These are phyloP conservation scores for Phytophthora syringae DNA, from an alignment of 352 stramenopile genomes.

Conservation along the genomic window DNA sequence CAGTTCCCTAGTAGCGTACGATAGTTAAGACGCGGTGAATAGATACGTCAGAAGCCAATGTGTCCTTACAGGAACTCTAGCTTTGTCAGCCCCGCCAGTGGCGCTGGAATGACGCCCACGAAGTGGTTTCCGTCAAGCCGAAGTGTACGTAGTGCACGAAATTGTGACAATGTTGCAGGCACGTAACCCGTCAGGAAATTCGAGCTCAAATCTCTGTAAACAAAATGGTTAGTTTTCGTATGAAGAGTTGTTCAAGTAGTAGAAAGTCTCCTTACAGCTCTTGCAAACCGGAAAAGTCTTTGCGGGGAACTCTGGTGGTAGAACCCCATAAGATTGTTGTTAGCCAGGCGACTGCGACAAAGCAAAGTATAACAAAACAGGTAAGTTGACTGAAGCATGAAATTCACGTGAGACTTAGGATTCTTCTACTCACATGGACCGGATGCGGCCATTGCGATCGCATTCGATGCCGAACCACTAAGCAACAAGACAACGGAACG, in stretches of 20 bases:
- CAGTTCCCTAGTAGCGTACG: conserved; percentile 40
- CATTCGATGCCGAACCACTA: conserved; percentile 78
- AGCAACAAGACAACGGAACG: background rate
- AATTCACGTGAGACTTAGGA: too few species aligned
- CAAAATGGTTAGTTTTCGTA: background rate
- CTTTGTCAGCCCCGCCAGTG: conserved; percentile 46
- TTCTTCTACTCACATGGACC: conserved; percentile 53
- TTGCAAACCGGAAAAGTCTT: conserved; percentile 51
- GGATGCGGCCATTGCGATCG: conserved; percentile 55
- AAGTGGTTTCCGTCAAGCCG: conserved; percentile 68
- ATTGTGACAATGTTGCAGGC: conserved; percentile 48
- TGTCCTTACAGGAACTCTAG: conserved; percentile 63
- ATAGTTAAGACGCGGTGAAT: background rate
- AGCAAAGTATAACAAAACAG: background rate
- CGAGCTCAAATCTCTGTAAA: conserved; percentile 63
- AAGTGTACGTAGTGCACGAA: conserved; percentile 50
- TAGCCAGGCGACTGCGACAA: conserved; percentile 45
- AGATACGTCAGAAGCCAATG: too few species aligned
- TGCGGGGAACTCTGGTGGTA: conserved; percentile 56
- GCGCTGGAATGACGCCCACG: conserved; percentile 45
- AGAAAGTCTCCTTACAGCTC: conserved; percentile 46
- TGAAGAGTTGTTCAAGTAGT: background rate
- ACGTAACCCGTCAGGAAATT: conserved; percentile 69
- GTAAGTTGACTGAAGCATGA: too few species aligned
- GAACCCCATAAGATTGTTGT: conserved; percentile 73